Evolutionary conservation across 495 filamentous ascomycete species (phyloP).

Genomic region (Xylaria grammica): DNA sequence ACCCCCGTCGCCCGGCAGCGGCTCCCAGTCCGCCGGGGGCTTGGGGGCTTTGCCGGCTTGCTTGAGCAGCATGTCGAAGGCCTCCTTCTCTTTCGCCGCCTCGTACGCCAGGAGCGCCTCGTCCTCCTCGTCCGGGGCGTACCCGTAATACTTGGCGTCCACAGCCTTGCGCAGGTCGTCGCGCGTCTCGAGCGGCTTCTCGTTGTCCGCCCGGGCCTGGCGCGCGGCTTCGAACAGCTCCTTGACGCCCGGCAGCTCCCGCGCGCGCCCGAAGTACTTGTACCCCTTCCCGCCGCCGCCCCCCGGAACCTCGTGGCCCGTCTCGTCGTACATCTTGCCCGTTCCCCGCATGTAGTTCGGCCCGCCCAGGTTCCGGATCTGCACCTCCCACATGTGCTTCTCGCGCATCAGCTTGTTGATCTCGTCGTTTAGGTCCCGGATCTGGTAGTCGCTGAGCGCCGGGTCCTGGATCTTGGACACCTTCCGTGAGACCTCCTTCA

Average conservation of each 20-base stretch:
- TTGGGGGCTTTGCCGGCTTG: constrained; percentile 49
- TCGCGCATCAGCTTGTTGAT: constrained; percentile 99
- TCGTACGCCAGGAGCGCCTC: constrained; percentile 84
- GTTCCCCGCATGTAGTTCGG: constrained; percentile 98
- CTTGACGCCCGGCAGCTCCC: constrained; percentile 92
- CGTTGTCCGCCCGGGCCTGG: constrained; percentile 60
- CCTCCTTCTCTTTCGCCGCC: constrained; percentile 79
- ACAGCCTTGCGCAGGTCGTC: constrained; percentile 80
- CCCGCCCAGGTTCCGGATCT: constrained; percentile 90
- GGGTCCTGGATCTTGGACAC: constrained; percentile 92
- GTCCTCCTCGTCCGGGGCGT: constrained; percentile 93
- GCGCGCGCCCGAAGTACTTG: constrained; percentile 88
- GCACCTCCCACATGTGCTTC: constrained; percentile 98
- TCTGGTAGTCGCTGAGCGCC: constrained; percentile 90
- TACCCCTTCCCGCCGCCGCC: constrained; percentile 77
- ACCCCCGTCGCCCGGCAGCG: constrained; percentile 83
- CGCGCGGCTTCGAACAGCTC: constrained; percentile 89
- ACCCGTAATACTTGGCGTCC: constrained; percentile 95
- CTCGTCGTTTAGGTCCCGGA: constrained; percentile 97
- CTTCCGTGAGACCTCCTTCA: constrained; percentile 97
- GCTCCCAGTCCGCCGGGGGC: constrained; percentile 73
- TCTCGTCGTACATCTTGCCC: constrained; percentile 86
- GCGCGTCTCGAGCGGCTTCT: constrained; percentile 63
- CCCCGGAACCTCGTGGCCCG: constrained; percentile 87
- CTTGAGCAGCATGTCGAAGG: constrained; percentile 65